Percentiles rank a stretch among this genome's conserved stretches.
Evolutionary conservation across 1,139 yeast genomes (phyloP).

Genomic region (Candida neerlandica): DNA sequence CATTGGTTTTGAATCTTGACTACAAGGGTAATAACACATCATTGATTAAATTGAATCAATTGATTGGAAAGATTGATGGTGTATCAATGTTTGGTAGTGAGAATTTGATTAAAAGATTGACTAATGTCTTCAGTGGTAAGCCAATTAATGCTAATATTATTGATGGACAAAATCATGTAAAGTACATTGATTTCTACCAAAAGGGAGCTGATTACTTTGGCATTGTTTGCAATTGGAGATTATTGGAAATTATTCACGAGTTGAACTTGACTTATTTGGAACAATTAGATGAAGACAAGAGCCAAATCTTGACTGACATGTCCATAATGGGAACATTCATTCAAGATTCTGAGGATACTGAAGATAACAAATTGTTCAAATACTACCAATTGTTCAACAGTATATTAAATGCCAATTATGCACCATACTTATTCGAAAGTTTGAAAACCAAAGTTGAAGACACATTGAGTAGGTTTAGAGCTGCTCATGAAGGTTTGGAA

Average conservation of each 20-base stretch:
- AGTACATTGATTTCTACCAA: constrained; percentile 34
- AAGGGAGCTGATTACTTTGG: constrained; percentile 28
- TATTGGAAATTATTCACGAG: constrained; percentile 38
- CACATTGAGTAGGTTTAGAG: constrained; percentile 25
- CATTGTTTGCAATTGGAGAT: constrained; percentile 38
- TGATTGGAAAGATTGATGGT: constrained; percentile 39
- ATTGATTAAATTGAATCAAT: constrained; percentile 26
- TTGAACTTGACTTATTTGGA: constrained; percentile 33
- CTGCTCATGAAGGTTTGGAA: constrained; percentile 28
- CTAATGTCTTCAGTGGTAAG: constrained; percentile 26
- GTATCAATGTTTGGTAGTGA: constrained; percentile 33
- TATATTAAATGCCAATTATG: constrained; percentile 27
- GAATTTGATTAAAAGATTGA: constrained; percentile 29
- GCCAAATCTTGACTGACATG: constrained; percentile 27
- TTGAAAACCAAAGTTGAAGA: constrained; percentile 23
- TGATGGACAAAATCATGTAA: constrained; percentile 33
- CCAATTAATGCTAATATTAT: constrained; percentile 28
- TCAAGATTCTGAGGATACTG: background rate
- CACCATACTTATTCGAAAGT: constrained; percentile 24
- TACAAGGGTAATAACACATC: constrained; percentile 30
- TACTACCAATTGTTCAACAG: constrained; percentile 33
- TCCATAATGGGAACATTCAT: constrained; percentile 25
- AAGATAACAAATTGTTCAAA: constrained; percentile 16
- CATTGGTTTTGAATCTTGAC: constrained; percentile 34
- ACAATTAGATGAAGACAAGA: constrained; percentile 18